Evolutionary conservation across 352 stramenopile species (phyloP), one percentile per base, ranked within the genome.

Genomic region (Globisporangium radiosum): DNA sequence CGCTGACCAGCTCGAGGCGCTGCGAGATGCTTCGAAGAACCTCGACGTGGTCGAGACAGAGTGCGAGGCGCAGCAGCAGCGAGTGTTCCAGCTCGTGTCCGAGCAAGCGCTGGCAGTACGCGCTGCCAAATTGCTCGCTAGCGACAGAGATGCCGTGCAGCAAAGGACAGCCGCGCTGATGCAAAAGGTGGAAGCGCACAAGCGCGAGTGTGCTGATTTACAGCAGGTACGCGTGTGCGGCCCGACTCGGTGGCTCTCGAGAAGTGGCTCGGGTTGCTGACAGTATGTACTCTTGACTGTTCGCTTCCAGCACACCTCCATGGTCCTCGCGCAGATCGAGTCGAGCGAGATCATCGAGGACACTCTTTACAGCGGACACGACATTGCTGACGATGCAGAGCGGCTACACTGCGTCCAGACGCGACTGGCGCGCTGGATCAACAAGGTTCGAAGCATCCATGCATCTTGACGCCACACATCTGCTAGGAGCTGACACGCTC

Each of bases 21-120:
- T 53, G 2, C 19, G 39, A 3, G 15, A 33, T 13, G n/a, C 6
- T 10, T 4, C 45, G 25, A 13, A 14, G 45, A 33, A 14, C 8
- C n/a, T 25, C n/a, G n/a, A 50, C 4, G 45, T n/a, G 8, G 17
- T 50, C 45, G 45, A 50, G 45, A 50, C 11, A 7, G 15, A 36
- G 45, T 50, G 25, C 36, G 52, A 57, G 1, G 11, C n/a, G 37
- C 33, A 44, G 15, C 33, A 60, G 17, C 55, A 54, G 17, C 14
- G 43, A 15, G 36, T 60, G 44, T 53, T 60, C 33, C 44, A 53
- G 37, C 25, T 50, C 6, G 33, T 37, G 33, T 60, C 55, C 9
- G 42, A 43, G 17, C 36, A 60, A 10, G 55, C 45, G 7, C 11
- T 43, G 7, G 14, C 37, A 7, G 8, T 52, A 13, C 55, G 40